Conservation (phyloP, 176 grass and related monocot genomes). For the Bonia amplexicaulis region DNA sequence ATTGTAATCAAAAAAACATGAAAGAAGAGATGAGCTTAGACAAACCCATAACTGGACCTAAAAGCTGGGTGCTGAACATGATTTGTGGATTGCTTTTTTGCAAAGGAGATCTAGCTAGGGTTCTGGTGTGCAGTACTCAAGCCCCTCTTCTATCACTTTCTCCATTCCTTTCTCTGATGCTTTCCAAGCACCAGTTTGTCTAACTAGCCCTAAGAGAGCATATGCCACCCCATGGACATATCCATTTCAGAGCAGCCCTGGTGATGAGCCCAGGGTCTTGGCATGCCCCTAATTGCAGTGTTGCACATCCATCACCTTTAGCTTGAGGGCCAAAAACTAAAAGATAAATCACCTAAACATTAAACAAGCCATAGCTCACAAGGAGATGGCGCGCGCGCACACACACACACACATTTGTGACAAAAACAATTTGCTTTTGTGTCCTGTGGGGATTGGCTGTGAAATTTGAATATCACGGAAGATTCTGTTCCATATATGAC, state of each 20-base stretch:
- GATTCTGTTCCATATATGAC: constrained; percentile 54
- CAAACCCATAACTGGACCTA: background rate
- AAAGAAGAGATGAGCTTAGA: background rate
- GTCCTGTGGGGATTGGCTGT: background rate
- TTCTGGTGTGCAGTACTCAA: constrained; percentile 7
- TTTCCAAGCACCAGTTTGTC: constrained; percentile 16
- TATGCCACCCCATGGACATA: constrained; percentile 5
- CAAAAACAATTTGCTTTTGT: background rate
- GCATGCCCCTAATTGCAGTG: background rate
- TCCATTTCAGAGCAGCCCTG: constrained; percentile 31
- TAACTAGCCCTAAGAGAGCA: constrained; percentile 2
- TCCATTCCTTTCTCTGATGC: constrained; percentile 1
- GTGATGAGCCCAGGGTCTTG: constrained; percentile 6
- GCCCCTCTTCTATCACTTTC: background rate
- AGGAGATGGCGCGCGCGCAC: background rate
- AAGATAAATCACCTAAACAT: background rate
- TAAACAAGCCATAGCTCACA: constrained; percentile 6
- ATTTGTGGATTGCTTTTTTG: background rate
- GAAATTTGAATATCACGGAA: constrained; percentile 54
- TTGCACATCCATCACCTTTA: background rate
- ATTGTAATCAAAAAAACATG: background rate
- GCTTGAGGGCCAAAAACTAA: constrained; percentile 4
- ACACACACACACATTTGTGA: background rate
- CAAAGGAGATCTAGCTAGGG: constrained; percentile 10
- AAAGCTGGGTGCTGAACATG: constrained; percentile 12